Evolutionary conservation across 176 grass and related monocot species (phyloP).

Genomic region (Zoysia japonica): DNA sequence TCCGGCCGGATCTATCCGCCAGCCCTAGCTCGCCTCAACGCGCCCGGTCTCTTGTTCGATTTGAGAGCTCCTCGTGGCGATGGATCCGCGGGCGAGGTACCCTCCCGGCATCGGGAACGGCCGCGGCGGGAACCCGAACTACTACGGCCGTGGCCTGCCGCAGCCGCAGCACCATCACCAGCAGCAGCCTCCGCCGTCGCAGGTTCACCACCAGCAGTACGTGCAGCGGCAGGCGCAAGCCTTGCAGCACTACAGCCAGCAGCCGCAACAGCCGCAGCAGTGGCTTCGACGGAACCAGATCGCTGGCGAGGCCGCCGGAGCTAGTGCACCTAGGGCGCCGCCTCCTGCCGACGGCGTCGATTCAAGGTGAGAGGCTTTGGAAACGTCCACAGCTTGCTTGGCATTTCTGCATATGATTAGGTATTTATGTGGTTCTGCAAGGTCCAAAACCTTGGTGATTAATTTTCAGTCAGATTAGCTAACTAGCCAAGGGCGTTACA

Average conservation of each 20-base stretch:
- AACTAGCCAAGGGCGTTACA: not conserved
- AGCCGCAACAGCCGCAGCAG: slow-evolving; percentile 61
- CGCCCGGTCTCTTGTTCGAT: not conserved
- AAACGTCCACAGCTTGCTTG: not conserved
- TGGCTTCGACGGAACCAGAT: slow-evolving; percentile 61
- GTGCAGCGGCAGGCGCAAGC: slow-evolving; percentile 45
- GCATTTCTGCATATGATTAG: too few relatives aligned
- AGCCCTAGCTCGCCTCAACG: not conserved
- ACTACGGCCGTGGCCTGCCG: slow-evolving; percentile 59
- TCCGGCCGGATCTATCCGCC: slow-evolving; percentile 20
- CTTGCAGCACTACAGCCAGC: slow-evolving; percentile 33
- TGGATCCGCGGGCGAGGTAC: slow-evolving; percentile 70
- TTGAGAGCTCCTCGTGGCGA: slow-evolving; percentile 23
- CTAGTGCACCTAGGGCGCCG: slow-evolving; percentile 25
- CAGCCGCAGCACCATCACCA: slow-evolving; percentile 44
- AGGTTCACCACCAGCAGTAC: slow-evolving; percentile 54
- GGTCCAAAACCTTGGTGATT: not conserved
- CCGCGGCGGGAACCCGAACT: slow-evolving; percentile 61
- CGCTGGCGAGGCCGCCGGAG: slow-evolving; percentile 37
- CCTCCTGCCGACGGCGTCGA: slow-evolving; percentile 43
- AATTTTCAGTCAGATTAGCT: not conserved
- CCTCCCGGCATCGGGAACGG: slow-evolving; percentile 70
- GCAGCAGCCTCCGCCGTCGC: slow-evolving; percentile 34
- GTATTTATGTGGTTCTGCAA: not conserved
- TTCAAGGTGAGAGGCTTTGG: slow-evolving; percentile 49